Percentiles rank a stretch among this genome's conserved stretches.
Evolutionary conservation across 2,329 filamentous ascomycete genomes (phyloP).

Genomic region (Alternaria alternata): DNA sequence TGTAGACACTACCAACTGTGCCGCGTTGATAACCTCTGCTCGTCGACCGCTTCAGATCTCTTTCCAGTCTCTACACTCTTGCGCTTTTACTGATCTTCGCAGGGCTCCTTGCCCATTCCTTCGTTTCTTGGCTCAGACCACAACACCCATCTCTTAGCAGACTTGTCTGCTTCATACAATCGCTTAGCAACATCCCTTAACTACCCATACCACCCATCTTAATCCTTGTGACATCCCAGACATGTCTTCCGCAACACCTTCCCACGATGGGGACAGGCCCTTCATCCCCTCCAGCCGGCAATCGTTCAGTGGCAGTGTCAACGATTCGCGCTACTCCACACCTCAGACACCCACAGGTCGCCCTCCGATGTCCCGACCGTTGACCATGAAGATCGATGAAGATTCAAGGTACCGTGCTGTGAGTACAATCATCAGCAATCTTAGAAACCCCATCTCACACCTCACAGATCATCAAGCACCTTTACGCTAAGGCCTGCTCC

Average conservation of each 20-base stretch:
- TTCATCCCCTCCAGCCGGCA: conserved; percentile 18
- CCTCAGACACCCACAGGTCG: conserved; percentile 20
- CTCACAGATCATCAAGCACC: conserved; percentile 39
- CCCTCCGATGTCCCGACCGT: conserved; percentile 16
- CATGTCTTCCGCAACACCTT: conserved; percentile 17
- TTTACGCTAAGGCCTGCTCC: conserved; percentile 34
- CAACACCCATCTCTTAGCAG: conserved; percentile 5
- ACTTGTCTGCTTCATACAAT: conserved; percentile 10
- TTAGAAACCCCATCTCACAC: not conserved
- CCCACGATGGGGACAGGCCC: conserved; percentile 13
- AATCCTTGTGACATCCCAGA: conserved; percentile 8
- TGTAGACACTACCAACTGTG: conserved; percentile 19
- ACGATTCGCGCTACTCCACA: conserved; percentile 11
- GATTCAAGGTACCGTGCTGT: conserved; percentile 35
- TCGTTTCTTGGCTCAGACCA: conserved; percentile 9
- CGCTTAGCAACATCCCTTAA: conserved; percentile 13
- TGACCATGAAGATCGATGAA: conserved; percentile 35
- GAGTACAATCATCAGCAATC: conserved; percentile 6
- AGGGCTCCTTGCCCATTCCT: conserved; percentile 19
- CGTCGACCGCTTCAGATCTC: conserved; percentile 11
- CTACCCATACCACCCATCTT: conserved; percentile 1
- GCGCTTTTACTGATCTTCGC: conserved; percentile 8
- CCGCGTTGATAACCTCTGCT: conserved; percentile 19
- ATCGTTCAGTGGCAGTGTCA: conserved; percentile 19
- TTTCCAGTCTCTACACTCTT: conserved; percentile 14